A percentile compares a stretch with the other conserved stretches of the same genome.
These are phyloP conservation scores for Antrodiella citrinella DNA, from an alignment of 768 basidiomycete species.

Conservation along the genomic window DNA sequence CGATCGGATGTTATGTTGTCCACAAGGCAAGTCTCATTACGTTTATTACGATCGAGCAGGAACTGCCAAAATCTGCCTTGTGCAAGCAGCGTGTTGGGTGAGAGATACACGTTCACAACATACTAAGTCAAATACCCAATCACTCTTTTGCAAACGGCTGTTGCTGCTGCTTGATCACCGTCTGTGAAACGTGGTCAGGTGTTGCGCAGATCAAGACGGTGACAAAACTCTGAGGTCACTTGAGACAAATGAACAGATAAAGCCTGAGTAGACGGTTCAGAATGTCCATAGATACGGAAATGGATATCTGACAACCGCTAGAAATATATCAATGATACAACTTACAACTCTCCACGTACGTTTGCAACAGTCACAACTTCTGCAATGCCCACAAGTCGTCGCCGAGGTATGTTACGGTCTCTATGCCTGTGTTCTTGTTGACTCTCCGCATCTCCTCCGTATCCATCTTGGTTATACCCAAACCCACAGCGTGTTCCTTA, in stretches of 20 bases:
- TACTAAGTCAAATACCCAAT: not conserved
- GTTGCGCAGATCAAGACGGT: not conserved
- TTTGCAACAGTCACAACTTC: constrained; percentile 6
- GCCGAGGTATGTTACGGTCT: constrained; percentile 78
- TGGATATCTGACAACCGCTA: not conserved
- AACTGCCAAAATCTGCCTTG: not conserved
- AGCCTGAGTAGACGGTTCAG: not conserved
- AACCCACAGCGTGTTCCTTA: constrained; percentile 82
- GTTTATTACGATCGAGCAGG: not conserved
- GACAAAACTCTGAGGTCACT: not conserved
- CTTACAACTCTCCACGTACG: not conserved
- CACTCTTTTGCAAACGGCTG: not conserved
- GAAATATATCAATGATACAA: not conserved
- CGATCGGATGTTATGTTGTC: not conserved
- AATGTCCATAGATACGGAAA: no score
- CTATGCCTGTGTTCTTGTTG: constrained; percentile 86
- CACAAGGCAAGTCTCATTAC: not conserved
- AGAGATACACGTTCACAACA: not conserved
- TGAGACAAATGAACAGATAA: not conserved
- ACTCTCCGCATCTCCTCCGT: constrained; percentile 86
- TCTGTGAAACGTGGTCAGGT: not conserved
- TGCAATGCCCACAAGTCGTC: constrained; percentile 72
- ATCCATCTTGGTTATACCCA: constrained; percentile 68
- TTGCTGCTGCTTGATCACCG: not conserved
- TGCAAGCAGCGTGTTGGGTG: not conserved